These are phyloP conservation scores for Fusarium luffae DNA, from an alignment of 2,329 filamentous ascomycete genomes.

Conservation along the genomic window DNA sequence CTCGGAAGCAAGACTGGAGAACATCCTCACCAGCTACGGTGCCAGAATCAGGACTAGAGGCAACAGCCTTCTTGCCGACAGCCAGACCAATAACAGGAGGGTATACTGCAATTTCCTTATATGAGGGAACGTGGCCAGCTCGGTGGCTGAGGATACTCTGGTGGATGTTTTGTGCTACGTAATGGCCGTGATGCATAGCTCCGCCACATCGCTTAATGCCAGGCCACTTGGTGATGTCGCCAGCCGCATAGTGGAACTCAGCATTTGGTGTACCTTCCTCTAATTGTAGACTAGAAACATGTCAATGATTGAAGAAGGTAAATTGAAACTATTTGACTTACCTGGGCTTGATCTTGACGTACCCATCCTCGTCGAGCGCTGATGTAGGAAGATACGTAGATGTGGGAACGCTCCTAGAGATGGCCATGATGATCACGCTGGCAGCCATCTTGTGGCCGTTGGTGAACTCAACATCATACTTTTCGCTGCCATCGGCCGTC, in stretches of 20 bases:
- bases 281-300: conserved; percentile 63
- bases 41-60: conserved; percentile 68
- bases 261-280: conserved; percentile 65
- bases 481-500: conserved; percentile 54
- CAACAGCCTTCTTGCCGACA: conserved; percentile 75
- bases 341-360: conserved; percentile 70
- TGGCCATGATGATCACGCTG: conserved; percentile 75
- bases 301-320: not conserved
- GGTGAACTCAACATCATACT: conserved; percentile 65
- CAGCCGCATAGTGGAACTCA: conserved; percentile 72
- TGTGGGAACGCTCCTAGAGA: conserved; percentile 71
- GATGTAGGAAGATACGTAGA: conserved; percentile 70
- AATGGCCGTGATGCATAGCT: conserved; percentile 79
- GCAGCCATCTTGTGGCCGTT: conserved; percentile 69
- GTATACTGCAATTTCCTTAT: conserved; percentile 63
- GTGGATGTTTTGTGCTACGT: conserved; percentile 74
- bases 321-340: conserved; percentile 47
- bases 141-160: conserved; percentile 64
- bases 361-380: conserved; percentile 71
- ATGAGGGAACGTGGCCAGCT: conserved; percentile 56
- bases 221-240: conserved; percentile 77
- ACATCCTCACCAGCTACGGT: conserved; percentile 71
- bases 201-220: conserved; percentile 83
- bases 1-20: conserved; percentile 71
- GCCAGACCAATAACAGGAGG: conserved; percentile 77